Base-by-base conservation (phyloP, 179 eudicot genomes). In the Pouteria campechiana region DNA sequence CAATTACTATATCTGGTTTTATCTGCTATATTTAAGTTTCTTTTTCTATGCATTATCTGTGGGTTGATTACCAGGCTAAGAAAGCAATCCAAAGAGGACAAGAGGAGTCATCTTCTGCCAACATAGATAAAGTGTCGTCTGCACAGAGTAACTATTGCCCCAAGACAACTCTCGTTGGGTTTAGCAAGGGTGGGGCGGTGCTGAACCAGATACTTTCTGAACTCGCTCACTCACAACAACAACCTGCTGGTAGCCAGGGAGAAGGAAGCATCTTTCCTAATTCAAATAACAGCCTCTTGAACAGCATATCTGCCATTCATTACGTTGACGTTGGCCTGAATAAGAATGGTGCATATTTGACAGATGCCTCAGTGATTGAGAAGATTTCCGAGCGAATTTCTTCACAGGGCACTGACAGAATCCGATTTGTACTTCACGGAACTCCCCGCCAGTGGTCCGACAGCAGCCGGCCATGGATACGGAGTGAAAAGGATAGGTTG, bases 371-470 rank as follows among this genome's bases (percentile, higher is more conserved):
- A 25, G 55, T 69, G 35, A 69, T 81, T 21, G 52, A 70, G 28
- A 54, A 61, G 52, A 33, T 89, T 8, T 72, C 65, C 3, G 49
- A 74, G 6, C 58, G 60, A 18, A 49, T 78, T 25, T 16, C 6
- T 1, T n/a, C n/a, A n/a, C 45, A 36, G 41, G 50, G 63, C 23
- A 61, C 60, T 21, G 40, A 17, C 7, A 54, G 56, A 21, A 51
- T 85, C 23, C 64, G 73, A 1, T 67, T 89, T 41, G 56, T 69
- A 32, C 75, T 89, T 41, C 97, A 89, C 25, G 97, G 97, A 37
- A 85, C 97, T 39, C 95, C 97, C 0, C 73, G 97, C 56, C 97
- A 89, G 49, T 89, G 97, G 95, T 53, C 65, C 28, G 93, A 89
- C 33, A 44, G 41, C 32, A 60, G 73, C 46, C 71, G 95, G 7